Conservation (phyloP, 805 yeast genomes). For the Millerozyma acaciae region DNA sequence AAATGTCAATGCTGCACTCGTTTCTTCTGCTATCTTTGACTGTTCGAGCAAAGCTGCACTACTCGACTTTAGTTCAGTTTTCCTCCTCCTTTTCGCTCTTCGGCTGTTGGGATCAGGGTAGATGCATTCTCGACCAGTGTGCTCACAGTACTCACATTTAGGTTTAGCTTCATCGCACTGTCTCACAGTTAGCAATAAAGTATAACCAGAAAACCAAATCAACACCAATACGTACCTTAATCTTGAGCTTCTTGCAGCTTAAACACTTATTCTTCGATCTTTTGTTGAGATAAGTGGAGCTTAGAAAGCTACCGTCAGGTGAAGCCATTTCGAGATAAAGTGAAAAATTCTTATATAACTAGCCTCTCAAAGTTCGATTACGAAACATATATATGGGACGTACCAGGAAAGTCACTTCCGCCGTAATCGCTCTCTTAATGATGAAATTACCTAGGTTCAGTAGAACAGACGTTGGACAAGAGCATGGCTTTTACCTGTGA, state of each 20-base stretch:
- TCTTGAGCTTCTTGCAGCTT: slow-evolving; percentile 13
- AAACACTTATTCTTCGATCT: slow-evolving; percentile 6
- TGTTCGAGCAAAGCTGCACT: not conserved
- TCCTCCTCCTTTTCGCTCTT: not conserved
- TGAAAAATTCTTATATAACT: no score
- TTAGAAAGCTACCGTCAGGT: no score
- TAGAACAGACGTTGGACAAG: no score
- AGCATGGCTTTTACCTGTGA: no score
- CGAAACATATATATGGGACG: no score
- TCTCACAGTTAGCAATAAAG: not conserved
- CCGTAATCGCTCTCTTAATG: no score
- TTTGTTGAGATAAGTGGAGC: no score
- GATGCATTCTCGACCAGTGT: slow-evolving; percentile 18
- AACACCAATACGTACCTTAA: slow-evolving; percentile 7
- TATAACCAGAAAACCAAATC: not conserved
- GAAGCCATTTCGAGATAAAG: no score
- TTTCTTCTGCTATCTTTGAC: not conserved
- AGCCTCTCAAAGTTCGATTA: no score
- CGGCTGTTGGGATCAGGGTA: slow-evolving; percentile 11
- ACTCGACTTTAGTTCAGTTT: slow-evolving; percentile 1
- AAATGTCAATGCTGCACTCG: not conserved
- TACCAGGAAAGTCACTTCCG: no score
- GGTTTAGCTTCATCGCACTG: slow-evolving; percentile 23
- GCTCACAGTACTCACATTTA: slow-evolving; percentile 23
- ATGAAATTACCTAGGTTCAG: no score